Evolutionary conservation across 2,329 filamentous ascomycete species (phyloP).

Genomic region (Aspergillus sp.): DNA sequence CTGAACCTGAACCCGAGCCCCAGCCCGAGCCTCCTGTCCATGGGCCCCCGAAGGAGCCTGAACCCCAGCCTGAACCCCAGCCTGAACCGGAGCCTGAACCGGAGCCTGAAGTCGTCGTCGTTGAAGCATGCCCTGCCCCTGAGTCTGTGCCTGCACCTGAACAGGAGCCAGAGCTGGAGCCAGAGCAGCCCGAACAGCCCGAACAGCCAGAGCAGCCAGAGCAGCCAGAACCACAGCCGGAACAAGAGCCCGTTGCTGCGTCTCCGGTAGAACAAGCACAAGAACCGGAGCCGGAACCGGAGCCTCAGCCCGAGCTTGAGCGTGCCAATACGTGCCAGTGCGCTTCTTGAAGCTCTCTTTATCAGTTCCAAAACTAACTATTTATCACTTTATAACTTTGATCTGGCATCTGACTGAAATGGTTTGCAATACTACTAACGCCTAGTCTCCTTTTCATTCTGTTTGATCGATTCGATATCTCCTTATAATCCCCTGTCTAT

Average conservation of each 20-base stretch:
- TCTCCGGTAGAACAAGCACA: no score
- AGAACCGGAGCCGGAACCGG: not conserved
- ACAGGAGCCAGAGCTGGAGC: not conserved
- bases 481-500: no score
- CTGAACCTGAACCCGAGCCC: slow-evolving; percentile 1
- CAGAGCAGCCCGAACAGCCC: no score
- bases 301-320: not conserved
- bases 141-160: slow-evolving; percentile 4
- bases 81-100: not conserved
- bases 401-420: no score
- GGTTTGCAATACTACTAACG: no score
- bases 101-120: not conserved
- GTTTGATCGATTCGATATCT: no score
- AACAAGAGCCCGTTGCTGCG: no score
- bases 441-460: no score
- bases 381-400: no score
- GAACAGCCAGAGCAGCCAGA: no score
- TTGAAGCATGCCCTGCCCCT: slow-evolving; percentile 1
- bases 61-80: slow-evolving; percentile 1
- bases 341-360: not conserved
- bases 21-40: no score
- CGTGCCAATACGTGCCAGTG: slow-evolving; percentile 9
- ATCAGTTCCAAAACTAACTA: not conserved
- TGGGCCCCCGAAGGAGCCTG: not conserved
- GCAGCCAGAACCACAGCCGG: no score